Percentiles rank a stretch among this genome's conserved stretches.
phyloP scores from a whole-genome alignment of 2,329 filamentous ascomycete genomes.

The Nigrospora sphaerica region DNA sequence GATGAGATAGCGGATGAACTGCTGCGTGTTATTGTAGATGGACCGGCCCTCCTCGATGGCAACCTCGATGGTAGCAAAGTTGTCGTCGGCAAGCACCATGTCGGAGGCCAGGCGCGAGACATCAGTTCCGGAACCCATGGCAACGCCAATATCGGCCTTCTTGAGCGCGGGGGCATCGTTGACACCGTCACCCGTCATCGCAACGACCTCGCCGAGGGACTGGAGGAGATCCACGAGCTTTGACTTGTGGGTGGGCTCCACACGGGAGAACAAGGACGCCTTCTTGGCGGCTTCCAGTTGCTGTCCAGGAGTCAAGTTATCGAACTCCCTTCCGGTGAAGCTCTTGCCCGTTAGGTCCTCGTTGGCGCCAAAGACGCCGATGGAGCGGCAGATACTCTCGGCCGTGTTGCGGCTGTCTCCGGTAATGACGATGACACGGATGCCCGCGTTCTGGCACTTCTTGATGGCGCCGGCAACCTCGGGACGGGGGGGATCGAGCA shows the following conservation, averaged over 20 bases:
- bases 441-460: constrained; percentile 88
- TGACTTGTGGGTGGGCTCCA: constrained; percentile 95
- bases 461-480: constrained; percentile 82
- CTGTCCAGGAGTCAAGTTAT: constrained; percentile 69
- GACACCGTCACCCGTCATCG: constrained; percentile 98
- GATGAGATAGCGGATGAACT: constrained; percentile 98
- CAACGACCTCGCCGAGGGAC: constrained; percentile 86
- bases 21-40: constrained; percentile 99
- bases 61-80: constrained; percentile 95
- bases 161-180: constrained; percentile 97
- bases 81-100: constrained; percentile 98
- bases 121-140: constrained; percentile 97
- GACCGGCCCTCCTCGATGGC: constrained; percentile 95
- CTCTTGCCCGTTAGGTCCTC: constrained; percentile 89
- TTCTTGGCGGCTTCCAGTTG: constrained; percentile 77
- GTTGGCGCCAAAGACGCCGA: constrained; percentile 78
- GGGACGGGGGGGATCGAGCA: constrained; percentile 92
- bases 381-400: constrained; percentile 94
- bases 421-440: constrained; percentile 95
- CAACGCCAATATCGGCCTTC: constrained; percentile 97
- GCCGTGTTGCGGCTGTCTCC: constrained; percentile 97
- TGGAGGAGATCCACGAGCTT: constrained; percentile 95
- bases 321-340: constrained; percentile 92
- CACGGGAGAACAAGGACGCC: constrained; percentile 90
- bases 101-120: constrained; percentile 94